These are phyloP conservation scores for Petrea volubilis DNA, from an alignment of 257 asterid genomes.

Conservation along the genomic window DNA sequence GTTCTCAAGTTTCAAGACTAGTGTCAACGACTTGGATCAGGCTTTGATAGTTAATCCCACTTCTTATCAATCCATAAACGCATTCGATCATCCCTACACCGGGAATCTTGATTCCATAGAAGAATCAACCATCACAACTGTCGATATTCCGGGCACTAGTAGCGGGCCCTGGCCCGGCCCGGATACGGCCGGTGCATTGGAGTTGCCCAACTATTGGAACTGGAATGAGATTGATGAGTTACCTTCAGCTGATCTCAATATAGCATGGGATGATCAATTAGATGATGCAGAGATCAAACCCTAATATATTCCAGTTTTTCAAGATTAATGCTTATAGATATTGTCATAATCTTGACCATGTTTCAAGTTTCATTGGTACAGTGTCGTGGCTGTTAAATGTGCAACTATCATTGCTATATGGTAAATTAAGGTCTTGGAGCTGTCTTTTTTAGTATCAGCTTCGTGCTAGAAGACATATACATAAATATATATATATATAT, in stretches of 20 bases:
- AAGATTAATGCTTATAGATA: neutral
- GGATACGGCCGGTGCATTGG: constrained; percentile 23
- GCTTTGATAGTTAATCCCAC: constrained; percentile 26
- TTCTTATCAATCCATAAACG: constrained; percentile 23
- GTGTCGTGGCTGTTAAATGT: constrained; percentile 13
- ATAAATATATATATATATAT: too few relatives aligned
- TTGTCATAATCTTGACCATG: constrained; percentile 4
- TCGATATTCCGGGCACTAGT: constrained; percentile 33
- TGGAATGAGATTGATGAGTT: constrained; percentile 47
- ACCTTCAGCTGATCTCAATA: constrained; percentile 36
- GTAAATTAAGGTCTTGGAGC: constrained; percentile 24
- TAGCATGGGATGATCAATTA: constrained; percentile 32
- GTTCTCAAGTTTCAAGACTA: constrained; percentile 33
- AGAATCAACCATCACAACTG: constrained; percentile 45
- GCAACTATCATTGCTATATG: constrained; percentile 21
- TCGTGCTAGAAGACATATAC: constrained; percentile 18
- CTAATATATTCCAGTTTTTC: neutral
- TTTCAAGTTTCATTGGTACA: constrained; percentile 16
- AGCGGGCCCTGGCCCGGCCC: constrained; percentile 45
- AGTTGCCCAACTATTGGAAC: constrained; percentile 42
- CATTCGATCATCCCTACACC: constrained; percentile 22
- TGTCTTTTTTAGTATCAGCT: constrained; percentile 46
- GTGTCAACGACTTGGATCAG: constrained; percentile 32
- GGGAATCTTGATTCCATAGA: constrained; percentile 43
- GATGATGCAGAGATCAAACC: constrained; percentile 27